A percentile compares a stretch with the other conserved stretches of the same genome.
Evolutionary conservation across 495 filamentous ascomycete species (phyloP).

Genomic region (Chaetomium tenue): DNA sequence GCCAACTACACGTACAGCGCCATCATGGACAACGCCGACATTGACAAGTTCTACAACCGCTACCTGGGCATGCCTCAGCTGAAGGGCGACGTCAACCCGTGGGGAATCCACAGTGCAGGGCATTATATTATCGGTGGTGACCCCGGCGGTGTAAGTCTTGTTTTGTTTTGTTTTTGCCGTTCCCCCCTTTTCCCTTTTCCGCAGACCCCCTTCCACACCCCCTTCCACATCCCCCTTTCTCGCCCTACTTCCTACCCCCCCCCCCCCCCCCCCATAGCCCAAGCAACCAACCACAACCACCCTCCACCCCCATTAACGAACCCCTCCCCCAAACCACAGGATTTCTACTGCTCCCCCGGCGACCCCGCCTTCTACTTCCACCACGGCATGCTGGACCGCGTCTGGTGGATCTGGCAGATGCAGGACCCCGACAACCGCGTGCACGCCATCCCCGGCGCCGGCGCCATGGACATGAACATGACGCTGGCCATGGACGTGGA

Average conservation of each 20-base stretch:
- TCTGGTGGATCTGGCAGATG: conserved; percentile 70
- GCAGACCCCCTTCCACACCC: no score
- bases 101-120: conserved; percentile 59
- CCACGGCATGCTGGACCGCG: conserved; percentile 66
- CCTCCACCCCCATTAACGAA: background rate
- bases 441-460: conserved; percentile 25
- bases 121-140: conserved; percentile 63
- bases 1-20: conserved; percentile 40
- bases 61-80: conserved; percentile 50
- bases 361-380: conserved; percentile 70
- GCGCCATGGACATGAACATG: background rate
- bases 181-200: no score
- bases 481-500: conserved; percentile 2
- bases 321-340: conserved; percentile 22
- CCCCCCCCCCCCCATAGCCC: no score
- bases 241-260: no score
- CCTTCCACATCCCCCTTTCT: no score
- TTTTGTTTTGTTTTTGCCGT: background rate
- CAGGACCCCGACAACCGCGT: conserved; percentile 38
- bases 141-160: conserved; percentile 37
- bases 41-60: conserved; percentile 52
- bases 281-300: background rate
- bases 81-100: conserved; percentile 37
- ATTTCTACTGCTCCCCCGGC: conserved; percentile 60
- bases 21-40: conserved; percentile 37